Evolutionary conservation across 805 yeast genomes (phyloP).

Genomic region (Schizosaccharomyces osmophilus): DNA sequence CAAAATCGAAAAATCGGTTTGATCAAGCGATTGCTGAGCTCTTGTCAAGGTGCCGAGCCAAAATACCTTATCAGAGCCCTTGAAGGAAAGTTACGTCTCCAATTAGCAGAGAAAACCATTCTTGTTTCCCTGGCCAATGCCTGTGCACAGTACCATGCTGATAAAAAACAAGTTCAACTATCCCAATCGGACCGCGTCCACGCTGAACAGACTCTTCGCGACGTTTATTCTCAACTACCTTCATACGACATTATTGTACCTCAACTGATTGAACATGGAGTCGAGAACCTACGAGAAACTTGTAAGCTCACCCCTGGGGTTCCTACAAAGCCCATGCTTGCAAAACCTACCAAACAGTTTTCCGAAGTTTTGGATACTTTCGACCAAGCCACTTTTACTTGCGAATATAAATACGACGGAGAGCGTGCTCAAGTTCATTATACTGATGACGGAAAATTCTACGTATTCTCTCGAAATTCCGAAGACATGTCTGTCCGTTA

Average conservation of each 20-base stretch:
- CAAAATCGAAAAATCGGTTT: conserved; percentile 54
- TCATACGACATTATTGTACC: conserved; percentile 62
- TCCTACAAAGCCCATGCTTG: conserved; percentile 92
- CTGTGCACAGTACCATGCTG: conserved; percentile 34
- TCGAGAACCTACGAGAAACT: conserved; percentile 35
- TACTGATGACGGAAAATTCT: conserved; percentile 27
- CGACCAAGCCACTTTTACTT: conserved; percentile 36
- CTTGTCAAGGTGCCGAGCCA: conserved; percentile 70
- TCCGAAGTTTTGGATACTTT: conserved; percentile 80
- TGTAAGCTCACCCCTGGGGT: conserved; percentile 72
- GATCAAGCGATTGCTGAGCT: conserved; percentile 63
- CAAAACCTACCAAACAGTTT: conserved; percentile 86
- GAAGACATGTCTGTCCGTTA: conserved; percentile 93
- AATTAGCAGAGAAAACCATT: conserved; percentile 83
- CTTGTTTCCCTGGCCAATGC: conserved; percentile 68
- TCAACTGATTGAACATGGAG: conserved; percentile 41
- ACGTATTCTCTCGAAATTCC: conserved; percentile 75
- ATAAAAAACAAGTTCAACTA: conserved; percentile 9
- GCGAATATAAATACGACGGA: conserved; percentile 94
- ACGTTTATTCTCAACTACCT: conserved; percentile 74
- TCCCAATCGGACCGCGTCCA: conserved; percentile 20
- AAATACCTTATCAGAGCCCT: conserved; percentile 71
- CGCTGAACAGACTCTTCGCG: conserved; percentile 61
- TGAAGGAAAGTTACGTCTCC: conserved; percentile 82
- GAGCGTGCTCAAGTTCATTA: conserved; percentile 90